Base-by-base conservation (phyloP, 2,329 filamentous ascomycete genomes). In the Lachnellula arida region DNA sequence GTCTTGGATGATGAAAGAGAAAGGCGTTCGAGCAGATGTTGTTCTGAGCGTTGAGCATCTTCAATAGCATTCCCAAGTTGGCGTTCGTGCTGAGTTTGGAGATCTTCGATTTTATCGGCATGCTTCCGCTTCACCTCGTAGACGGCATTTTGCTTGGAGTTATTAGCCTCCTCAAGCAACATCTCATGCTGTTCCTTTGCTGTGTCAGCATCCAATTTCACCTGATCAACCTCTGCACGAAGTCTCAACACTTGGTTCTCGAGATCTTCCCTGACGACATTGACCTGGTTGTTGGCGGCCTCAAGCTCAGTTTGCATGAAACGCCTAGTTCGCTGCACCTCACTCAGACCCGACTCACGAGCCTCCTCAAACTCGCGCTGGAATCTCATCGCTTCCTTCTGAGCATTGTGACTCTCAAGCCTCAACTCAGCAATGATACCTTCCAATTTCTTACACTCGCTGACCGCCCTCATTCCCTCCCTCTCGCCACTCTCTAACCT, bases 291-390 rank as follows among this genome's bases (percentile, higher is more conserved):
- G 67, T 92, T 94, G 51, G 92, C 89, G 40, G 84, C 79, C 56
- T 96, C 91, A 35, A 97, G 77, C 67, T 97, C 90, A 12, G 82
- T 81, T 70, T 96, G 88, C 77, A 96, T 79, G 4, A 89, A 80
- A 60, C 87, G 82, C 57, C 88, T 88, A 14, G 87, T 89, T 47
- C 90, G 87, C 70, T 93, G 86, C 46, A 95, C 85, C 69, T 97
- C 92, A 39, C 84, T 81, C 42, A 87, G 84, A 55, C 85, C 91
- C 49, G 85, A 86, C 65, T 96, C 90, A 60, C 88, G 84, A 9
- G 90, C 89, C 66, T 96, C 89, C 57, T 91, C 83, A 65, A 93
- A 88, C 67, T 97, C 91, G 51, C 89, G 84, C 71, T 96, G 85
- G 68, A 86, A 87, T 42, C 84, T 57, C 63, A 67, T 62, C 25